phyloP scores from a whole-genome alignment of 2,329 filamentous ascomycete species.

The Myriosclerotinia duriaeana region DNA sequence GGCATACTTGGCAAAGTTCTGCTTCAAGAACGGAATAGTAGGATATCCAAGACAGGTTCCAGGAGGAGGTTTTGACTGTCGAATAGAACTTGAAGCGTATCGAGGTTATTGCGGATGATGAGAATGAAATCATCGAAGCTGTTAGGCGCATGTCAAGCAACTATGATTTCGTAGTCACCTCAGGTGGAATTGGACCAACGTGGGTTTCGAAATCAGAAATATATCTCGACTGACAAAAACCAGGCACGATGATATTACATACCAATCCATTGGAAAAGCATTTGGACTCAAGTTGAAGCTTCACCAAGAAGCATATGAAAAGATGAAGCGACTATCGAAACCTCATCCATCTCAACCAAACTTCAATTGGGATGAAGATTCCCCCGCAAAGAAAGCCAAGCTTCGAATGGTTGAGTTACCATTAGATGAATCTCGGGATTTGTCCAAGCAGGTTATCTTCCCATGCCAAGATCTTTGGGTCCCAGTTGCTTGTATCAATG shows the following conservation, averaged over 20 bases:
- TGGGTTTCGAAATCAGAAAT: conserved; percentile 40
- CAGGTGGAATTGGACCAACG: conserved; percentile 94
- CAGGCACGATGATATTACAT: conserved; percentile 97
- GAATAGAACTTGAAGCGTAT: conserved; percentile 71
- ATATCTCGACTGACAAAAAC: neutral
- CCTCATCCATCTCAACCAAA: conserved; percentile 69
- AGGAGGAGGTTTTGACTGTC: conserved; percentile 50
- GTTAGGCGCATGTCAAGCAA: conserved; percentile 80
- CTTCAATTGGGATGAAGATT: conserved; percentile 84
- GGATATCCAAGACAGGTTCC: conserved; percentile 54
- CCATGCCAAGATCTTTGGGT: conserved; percentile 84
- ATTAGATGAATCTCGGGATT: conserved; percentile 63
- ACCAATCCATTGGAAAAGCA: conserved; percentile 87
- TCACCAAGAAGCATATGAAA: conserved; percentile 72
- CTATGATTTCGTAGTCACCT: conserved; percentile 95
- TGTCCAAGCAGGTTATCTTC: conserved; percentile 75
- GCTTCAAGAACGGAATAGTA: conserved; percentile 61
- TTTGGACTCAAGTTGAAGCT: conserved; percentile 75
- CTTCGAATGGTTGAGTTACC: conserved; percentile 89
- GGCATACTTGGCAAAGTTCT: conserved; percentile 63
- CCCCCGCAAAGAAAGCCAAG: conserved; percentile 74
- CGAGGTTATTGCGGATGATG: conserved; percentile 92
- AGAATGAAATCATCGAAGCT: conserved; percentile 81
- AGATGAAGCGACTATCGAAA: conserved; percentile 80
- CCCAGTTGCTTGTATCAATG: conserved; percentile 82